phyloP scores from a whole-genome alignment of 306 rosid species.

The Cercis canadensis region DNA sequence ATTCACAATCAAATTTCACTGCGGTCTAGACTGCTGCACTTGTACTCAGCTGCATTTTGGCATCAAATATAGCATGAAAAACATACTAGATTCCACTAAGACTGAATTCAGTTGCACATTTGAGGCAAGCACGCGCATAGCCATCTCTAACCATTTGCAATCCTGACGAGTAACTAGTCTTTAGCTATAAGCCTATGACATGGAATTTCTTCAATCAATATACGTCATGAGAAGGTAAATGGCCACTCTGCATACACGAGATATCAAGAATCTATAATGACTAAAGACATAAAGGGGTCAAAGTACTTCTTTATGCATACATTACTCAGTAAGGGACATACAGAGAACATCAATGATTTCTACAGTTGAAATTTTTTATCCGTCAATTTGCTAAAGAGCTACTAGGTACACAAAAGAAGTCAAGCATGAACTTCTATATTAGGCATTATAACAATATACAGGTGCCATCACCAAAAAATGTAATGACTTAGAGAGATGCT shows the following conservation, averaged over 20 bases:
- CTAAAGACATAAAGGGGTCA: constrained; percentile 3
- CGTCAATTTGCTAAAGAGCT: constrained; percentile 34
- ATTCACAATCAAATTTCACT: no score
- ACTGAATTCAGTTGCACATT: no score
- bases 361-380: constrained; percentile 20
- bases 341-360: constrained; percentile 1
- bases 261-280: constrained; percentile 28
- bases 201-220: background rate
- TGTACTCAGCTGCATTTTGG: no score
- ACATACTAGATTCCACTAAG: no score
- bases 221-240: background rate
- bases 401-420: constrained; percentile 9
- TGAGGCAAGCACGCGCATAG: no score
- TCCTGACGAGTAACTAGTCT: no score
- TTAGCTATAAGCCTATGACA: no score
- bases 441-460: constrained; percentile 26
- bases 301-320: background rate
- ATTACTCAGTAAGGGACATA: constrained; percentile 5
- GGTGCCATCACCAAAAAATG: constrained; percentile 25
- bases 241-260: constrained; percentile 6
- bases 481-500: constrained; percentile 17
- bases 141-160: no score
- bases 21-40: no score
- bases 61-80: no score
- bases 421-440: constrained; percentile 26